These are phyloP conservation scores for Meira nashicola DNA, from an alignment of 1,284 basidiomycete species.

Conservation along the genomic window DNA sequence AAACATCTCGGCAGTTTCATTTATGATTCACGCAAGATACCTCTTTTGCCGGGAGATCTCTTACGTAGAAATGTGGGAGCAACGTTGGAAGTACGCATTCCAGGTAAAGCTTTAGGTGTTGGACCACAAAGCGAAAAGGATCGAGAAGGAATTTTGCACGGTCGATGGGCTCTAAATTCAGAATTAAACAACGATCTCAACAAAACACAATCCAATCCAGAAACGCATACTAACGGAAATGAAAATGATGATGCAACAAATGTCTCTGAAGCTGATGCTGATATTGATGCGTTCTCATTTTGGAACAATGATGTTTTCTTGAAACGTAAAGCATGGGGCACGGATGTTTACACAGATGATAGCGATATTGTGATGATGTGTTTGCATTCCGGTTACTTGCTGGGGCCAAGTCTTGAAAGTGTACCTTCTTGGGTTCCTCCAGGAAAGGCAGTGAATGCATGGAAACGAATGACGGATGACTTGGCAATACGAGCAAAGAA, in stretches of 20 bases:
- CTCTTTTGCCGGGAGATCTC: conserved; percentile 45
- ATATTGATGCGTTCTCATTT: conserved; percentile 30
- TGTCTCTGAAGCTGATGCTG: not conserved
- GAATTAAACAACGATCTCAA: conserved; percentile 25
- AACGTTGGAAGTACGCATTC: conserved; percentile 48
- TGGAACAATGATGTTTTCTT: conserved; percentile 38
- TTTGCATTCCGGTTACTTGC: conserved; percentile 59
- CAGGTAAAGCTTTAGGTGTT: conserved; percentile 29
- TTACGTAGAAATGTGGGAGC: conserved; percentile 46
- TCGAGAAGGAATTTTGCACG: conserved; percentile 19
- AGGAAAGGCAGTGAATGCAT: conserved; percentile 36
- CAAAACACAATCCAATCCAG: conserved; percentile 21
- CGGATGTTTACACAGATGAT: conserved; percentile 63
- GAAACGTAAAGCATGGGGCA: conserved; percentile 58
- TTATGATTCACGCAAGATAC: conserved; percentile 40
- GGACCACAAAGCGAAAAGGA: conserved; percentile 2
- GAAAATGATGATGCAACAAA: conserved; percentile 8
- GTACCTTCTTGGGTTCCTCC: conserved; percentile 38
- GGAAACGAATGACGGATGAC: conserved; percentile 19
- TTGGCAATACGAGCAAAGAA: not conserved
- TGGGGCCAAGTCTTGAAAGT: conserved; percentile 47
- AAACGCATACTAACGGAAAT: conserved; percentile 7
- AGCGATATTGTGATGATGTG: conserved; percentile 59
- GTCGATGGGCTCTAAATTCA: conserved; percentile 47
- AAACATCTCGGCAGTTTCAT: conserved; percentile 45